Percentiles rank a stretch among this genome's conserved stretches.
Evolutionary conservation across 139 green algal species (phyloP).

Genomic region (Chlorella vulgaris): DNA sequence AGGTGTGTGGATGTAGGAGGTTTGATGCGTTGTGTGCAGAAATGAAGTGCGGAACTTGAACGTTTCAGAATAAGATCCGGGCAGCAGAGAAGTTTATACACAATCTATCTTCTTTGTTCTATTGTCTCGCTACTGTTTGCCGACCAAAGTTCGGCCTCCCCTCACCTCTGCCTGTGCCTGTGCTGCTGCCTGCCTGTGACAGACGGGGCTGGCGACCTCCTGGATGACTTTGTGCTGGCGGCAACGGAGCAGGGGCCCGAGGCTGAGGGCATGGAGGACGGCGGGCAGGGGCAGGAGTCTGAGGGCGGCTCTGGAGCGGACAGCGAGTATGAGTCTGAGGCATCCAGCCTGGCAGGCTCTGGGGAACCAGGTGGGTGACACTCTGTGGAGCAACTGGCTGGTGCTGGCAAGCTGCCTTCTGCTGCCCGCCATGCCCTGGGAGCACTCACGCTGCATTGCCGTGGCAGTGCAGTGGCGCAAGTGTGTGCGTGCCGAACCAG

Average conservation of each 20-base stretch:
- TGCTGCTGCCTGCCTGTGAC: background rate
- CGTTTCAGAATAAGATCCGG: too few species aligned
- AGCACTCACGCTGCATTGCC: too few species aligned
- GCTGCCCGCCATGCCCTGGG: too few species aligned
- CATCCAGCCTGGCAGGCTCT: conserved; percentile 3
- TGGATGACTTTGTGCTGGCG: conserved; percentile 76
- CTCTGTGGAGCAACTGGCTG: background rate
- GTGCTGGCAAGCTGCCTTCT: background rate
- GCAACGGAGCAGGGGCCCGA: conserved; percentile 38
- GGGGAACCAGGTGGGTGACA: conserved; percentile 9
- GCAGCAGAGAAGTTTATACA: too few species aligned
- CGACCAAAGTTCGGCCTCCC: background rate
- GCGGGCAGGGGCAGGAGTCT: background rate
- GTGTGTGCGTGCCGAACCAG: background rate
- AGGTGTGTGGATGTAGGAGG: background rate
- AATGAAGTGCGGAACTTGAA: too few species aligned
- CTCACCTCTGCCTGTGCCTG: background rate
- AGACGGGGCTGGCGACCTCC: conserved; percentile 60
- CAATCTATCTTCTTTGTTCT: too few species aligned
- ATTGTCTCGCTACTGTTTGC: too few species aligned
- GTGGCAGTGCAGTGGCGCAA: too few species aligned
- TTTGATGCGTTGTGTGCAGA: too few species aligned
- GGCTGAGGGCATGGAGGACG: background rate
- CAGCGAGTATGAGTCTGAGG: conserved; percentile 27
- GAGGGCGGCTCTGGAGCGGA: background rate